phyloP scores from a whole-genome alignment of 169 alveolate species.

The Plasmodium falciparum region DNA sequence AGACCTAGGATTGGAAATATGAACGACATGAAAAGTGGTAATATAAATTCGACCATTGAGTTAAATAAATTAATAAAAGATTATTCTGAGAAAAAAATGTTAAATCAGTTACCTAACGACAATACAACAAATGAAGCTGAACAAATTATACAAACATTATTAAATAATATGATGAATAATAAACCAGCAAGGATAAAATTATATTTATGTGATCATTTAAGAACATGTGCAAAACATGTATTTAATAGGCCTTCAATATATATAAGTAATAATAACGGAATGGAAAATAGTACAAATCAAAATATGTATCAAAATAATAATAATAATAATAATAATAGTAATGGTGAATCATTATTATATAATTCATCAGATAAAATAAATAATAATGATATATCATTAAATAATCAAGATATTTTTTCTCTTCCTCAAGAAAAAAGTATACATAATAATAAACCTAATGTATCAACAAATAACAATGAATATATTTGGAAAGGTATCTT shows the following conservation, averaged over 20 bases:
- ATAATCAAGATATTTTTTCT: background rate
- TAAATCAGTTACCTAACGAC: conserved; percentile 1
- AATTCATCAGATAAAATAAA: background rate
- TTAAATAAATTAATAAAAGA: conserved; percentile 33
- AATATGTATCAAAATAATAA: conserved; percentile 9
- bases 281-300: background rate
- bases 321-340: background rate
- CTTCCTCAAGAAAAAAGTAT: conserved; percentile 1
- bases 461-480: conserved; percentile 4
- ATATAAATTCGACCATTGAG: conserved; percentile 11
- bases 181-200: conserved; percentile 68
- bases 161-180: conserved; percentile 17
- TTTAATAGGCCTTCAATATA: conserved; percentile 73
- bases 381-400: background rate
- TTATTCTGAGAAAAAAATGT: conserved; percentile 21
- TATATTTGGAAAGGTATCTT: conserved; percentile 57
- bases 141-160: conserved; percentile 19
- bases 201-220: conserved; percentile 81
- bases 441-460: conserved; percentile 4
- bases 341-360: conserved; percentile 1
- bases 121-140: conserved; percentile 39
- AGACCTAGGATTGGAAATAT: conserved; percentile 29
- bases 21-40: conserved; percentile 18
- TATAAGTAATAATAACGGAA: conserved; percentile 4
- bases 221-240: conserved; percentile 84